A percentile compares a stretch with the other conserved stretches of the same genome.
phyloP scores from a whole-genome alignment of 768 basidiomycete genomes.

The Rhodosporidiobolus odoratus region DNA sequence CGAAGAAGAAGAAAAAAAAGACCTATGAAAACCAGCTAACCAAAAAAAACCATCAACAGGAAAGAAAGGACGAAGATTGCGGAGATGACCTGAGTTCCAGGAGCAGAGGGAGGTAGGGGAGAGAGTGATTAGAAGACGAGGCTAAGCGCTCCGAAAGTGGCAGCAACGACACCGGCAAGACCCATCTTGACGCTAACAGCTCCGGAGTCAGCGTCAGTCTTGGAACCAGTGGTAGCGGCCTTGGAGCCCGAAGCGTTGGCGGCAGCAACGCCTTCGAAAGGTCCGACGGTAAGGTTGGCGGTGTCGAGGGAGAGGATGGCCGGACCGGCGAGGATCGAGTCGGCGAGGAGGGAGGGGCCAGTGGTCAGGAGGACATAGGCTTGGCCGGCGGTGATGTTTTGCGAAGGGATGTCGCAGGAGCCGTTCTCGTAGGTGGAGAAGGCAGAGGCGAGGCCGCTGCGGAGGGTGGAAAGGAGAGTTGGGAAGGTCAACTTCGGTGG shows the following conservation, averaged over 20 bases:
- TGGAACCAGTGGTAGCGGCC: neutral
- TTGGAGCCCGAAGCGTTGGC: neutral
- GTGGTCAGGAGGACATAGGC: constrained; percentile 23
- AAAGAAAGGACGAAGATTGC: too few species aligned
- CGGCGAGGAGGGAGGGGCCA: constrained; percentile 18
- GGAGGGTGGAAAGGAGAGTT: neutral
- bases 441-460: constrained; percentile 19
- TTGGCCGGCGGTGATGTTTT: constrained; percentile 24
- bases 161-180: neutral
- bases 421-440: constrained; percentile 24
- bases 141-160: constrained; percentile 11
- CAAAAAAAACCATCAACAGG: too few species aligned
- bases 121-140: constrained; percentile 29
- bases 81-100: too few species aligned
- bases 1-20: too few species aligned
- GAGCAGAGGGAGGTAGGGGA: too few species aligned
- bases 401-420: constrained; percentile 14
- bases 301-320: constrained; percentile 15
- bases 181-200: neutral
- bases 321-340: constrained; percentile 24
- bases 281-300: constrained; percentile 2
- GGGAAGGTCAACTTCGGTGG: neutral
- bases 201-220: neutral
- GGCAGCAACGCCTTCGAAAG: neutral
- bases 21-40: too few species aligned